Evolutionary conservation across 192 early-diverging fungal species (phyloP), one percentile per base, ranked within the genome.

Genomic region (Backusella psychrophila): DNA sequence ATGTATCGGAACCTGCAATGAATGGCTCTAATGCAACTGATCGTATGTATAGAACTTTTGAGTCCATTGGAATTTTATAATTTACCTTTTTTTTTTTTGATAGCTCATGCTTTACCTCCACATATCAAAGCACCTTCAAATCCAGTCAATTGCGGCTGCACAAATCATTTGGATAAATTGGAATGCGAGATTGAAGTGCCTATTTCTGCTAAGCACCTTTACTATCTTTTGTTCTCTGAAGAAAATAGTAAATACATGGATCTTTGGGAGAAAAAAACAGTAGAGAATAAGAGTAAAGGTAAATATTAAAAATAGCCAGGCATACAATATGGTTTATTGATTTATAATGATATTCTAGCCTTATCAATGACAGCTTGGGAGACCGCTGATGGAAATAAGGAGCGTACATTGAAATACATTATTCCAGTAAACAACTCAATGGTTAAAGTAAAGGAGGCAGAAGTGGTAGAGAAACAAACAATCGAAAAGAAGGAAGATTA

Each of bases 361-460:
- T 34, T 75, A n/a, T 23, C 38, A 4, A 66, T 75, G 41, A 75
- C 74, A 67, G 21, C 59, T 46, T 75, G 74, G 74, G 56, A 36
- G 26, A 38, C 12, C 2, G 72, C 31, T 4, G 72, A 59, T 77
- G 80, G 75, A 56, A 77, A 59, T 12, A 66, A 36, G 76, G 36
- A 84, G 90, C 63, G 74, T 33, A 83, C 83, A 1, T 76, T 91
- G 5, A 90, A 90, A 41, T 93, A 85, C 69, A 85, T 86, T 19
- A 91, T 94, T 87, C 89, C 90, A 0, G 86, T 94, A 34, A 91
- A 90, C 67, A 92, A 94, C 69, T 89, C 93, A 12, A 89, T 93
- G 84, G 91, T 93, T 31, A 92, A 90, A 75, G 67, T 90, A 14
- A 93, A 93, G 34, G 91, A 93, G 66, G 87, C 90, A 0, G 89